phyloP scores from a whole-genome alignment of 805 yeast species.

The Candida sakaeoensis region DNA sequence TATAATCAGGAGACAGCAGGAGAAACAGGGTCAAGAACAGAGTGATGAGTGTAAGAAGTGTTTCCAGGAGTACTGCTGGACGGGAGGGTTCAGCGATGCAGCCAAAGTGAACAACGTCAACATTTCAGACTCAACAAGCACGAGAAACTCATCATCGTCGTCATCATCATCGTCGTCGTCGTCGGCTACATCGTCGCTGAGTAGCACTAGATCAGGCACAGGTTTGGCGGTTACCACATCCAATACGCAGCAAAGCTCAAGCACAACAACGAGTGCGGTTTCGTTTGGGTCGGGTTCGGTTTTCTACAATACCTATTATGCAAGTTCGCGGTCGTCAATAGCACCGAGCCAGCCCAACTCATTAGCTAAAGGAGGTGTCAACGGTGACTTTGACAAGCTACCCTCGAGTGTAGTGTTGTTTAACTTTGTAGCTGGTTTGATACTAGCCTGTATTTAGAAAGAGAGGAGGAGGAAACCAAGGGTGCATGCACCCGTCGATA shows the following conservation, averaged over 20 bases:
- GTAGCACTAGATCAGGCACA: neutral
- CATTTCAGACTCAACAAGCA: neutral
- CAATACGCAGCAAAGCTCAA: too few relatives aligned
- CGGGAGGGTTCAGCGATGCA: slow-evolving; percentile 7
- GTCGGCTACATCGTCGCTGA: neutral
- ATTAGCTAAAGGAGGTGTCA: neutral
- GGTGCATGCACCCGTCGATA: too few relatives aligned
- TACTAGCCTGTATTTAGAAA: neutral
- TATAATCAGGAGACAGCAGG: slow-evolving; percentile 70
- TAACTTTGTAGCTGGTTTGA: neutral
- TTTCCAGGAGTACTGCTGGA: slow-evolving; percentile 73
- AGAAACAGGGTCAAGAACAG: slow-evolving; percentile 57
- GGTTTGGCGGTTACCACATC: neutral
- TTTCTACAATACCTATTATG: neutral
- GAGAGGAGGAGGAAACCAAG: too few relatives aligned
- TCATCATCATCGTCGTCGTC: too few relatives aligned
- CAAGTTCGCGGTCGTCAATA: slow-evolving; percentile 3
- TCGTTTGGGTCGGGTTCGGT: neutral
- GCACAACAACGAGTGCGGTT: too few relatives aligned
- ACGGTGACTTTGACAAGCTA: neutral
- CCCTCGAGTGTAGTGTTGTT: neutral
- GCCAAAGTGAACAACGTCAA: slow-evolving; percentile 1
- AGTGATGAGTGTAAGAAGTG: slow-evolving; percentile 68
- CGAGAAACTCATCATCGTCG: too few relatives aligned
- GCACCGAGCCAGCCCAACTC: slow-evolving; percentile 1